Base-by-base conservation (phyloP, 805 yeast species). In the Candida saitoana region DNA sequence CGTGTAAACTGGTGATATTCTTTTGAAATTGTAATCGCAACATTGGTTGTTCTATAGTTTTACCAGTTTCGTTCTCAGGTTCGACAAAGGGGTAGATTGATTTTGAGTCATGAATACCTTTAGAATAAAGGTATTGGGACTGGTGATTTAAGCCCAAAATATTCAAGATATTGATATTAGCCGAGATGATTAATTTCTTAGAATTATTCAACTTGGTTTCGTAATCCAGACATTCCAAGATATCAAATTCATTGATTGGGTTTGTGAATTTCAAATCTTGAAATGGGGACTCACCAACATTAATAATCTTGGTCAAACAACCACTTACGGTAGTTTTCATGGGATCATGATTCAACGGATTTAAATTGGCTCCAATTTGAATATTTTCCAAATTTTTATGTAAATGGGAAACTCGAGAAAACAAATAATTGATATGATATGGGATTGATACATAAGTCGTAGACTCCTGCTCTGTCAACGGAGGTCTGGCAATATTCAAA, bases 381-480 rank as follows among this genome's bases (percentile, higher is more conserved):
- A 71, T 49, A 3, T 73, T 72, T 20, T 62, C 63, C 41, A 67
- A 68, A 34, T 64, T 71, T 35, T 60, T 61, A 34, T 59, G 56
- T 18, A 60, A 57, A 4, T 56, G 59, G 1, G 54, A 69, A 57
- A 56, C 63, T 56, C 44, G 69, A 14, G 54, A 48, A 36, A 77
- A 66, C 30, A 70, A 57, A 32, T 57, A 61, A 40, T 73, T 73
- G 5, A 76, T 66, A 49, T 74, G 79, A 42, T 67, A 68, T 1
- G 82, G 79, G 18, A 76, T 49, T 7, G 79, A 69, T 1, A 76
- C 77, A 47, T 77, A 77, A 0, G 82, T 76, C 11, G 68, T 67
- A 9, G 80, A 76, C 46, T 77, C 75, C 3, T 49, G 50, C 7
- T 43, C 43, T 8, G 37, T 38, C 35, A 67, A 49, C 4, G 66